phyloP scores from a whole-genome alignment of 2,329 filamentous ascomycete species.

The Ophiognomonia clavigignenti-juglandacearum region DNA sequence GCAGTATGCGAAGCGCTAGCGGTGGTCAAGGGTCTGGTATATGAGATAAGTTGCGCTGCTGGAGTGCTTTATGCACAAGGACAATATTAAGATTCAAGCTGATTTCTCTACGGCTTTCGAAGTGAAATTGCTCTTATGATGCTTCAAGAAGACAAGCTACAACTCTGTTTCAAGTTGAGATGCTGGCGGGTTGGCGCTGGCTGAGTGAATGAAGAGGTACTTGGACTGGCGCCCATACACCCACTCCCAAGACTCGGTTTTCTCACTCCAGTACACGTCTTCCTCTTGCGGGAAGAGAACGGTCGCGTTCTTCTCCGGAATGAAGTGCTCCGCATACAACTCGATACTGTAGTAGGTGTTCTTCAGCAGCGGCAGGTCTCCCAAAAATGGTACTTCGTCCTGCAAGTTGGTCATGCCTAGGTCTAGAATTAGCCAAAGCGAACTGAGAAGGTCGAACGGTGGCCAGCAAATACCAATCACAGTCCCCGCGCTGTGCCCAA shows the following conservation, averaged over 20 bases:
- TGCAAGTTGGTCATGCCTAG: conserved; percentile 47
- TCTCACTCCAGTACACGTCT: conserved; percentile 42
- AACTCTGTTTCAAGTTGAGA: background rate
- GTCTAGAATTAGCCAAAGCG: background rate
- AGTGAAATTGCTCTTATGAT: too few species aligned
- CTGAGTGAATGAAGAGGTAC: conserved; percentile 32
- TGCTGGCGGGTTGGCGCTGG: background rate
- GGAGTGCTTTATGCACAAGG: too few species aligned
- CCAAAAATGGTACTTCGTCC: conserved; percentile 39
- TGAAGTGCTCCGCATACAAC: conserved; percentile 41
- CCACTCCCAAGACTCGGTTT: conserved; percentile 39
- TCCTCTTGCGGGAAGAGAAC: conserved; percentile 44
- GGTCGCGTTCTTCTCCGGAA: conserved; percentile 38
- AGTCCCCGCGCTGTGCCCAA: conserved; percentile 44
- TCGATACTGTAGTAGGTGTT: conserved; percentile 47
- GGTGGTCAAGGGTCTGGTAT: too few species aligned
- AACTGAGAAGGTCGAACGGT: background rate
- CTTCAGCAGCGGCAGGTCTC: conserved; percentile 39
- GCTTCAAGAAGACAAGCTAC: too few species aligned
- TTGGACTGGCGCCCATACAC: conserved; percentile 42
- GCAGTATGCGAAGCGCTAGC: too few species aligned
- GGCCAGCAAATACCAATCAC: conserved; percentile 34
- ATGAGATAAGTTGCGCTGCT: too few species aligned
- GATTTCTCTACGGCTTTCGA: too few species aligned
- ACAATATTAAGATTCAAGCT: too few species aligned